Evolutionary conservation across 495 filamentous ascomycete species (phyloP).

Genomic region (Melanomma pulvis-pyrius): DNA sequence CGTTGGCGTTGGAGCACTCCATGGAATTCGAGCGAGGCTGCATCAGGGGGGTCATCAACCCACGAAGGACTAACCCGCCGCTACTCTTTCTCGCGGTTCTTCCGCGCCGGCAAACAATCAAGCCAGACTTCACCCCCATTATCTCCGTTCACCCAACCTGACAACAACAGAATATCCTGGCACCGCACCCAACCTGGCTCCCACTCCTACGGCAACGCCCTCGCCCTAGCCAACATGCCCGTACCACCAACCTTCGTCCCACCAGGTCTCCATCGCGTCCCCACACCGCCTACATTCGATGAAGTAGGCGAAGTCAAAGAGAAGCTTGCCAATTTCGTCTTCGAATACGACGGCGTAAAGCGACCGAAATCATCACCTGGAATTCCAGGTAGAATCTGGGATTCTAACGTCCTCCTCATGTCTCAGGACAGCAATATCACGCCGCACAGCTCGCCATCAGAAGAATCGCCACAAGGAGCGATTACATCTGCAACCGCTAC

Average conservation of each 20-base stretch:
- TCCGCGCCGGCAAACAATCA: not conserved
- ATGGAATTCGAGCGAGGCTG: not conserved
- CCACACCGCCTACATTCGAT: slow-evolving; percentile 23
- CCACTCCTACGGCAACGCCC: not conserved
- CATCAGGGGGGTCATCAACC: not conserved
- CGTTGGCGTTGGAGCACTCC: slow-evolving; percentile 17
- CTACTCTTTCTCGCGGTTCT: not conserved
- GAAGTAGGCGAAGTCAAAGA: slow-evolving; percentile 21
- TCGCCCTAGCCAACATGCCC: slow-evolving; percentile 5
- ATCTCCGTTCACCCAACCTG: not conserved
- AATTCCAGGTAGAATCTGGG: slow-evolving; percentile 24
- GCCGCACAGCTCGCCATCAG: not conserved
- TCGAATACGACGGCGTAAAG: slow-evolving; percentile 13
- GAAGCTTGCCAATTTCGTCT: slow-evolving; percentile 26
- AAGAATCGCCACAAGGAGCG: slow-evolving; percentile 8
- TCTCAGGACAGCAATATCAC: slow-evolving; percentile 14
- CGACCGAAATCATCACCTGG: not conserved
- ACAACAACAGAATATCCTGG: not conserved
- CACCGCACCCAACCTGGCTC: not conserved
- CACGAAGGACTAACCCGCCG: not conserved
- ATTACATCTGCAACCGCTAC: not conserved
- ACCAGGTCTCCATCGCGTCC: slow-evolving; percentile 17
- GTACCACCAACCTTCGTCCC: slow-evolving; percentile 21
- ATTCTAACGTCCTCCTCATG: slow-evolving; percentile 35
- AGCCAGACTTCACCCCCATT: not conserved